Conservation (phyloP, 148 eudicot genomes). For the Chenopodium berlandieri region DNA sequence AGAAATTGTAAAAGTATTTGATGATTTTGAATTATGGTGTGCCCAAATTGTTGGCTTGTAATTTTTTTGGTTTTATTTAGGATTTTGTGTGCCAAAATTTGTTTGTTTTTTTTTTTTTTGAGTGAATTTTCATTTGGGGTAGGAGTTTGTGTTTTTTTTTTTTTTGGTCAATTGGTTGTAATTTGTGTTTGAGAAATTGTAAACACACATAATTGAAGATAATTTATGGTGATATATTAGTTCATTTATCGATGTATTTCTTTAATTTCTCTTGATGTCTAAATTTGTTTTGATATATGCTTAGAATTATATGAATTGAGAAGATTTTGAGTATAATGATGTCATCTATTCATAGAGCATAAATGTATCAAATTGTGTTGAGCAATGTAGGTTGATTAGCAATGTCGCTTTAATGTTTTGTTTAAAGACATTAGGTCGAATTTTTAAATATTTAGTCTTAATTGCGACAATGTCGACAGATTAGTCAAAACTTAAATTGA, state of each 20-base stretch:
- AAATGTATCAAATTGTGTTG: too few species aligned
- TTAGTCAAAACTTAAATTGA: too few species aligned
- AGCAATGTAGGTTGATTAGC: too few species aligned
- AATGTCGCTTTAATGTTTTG: too few species aligned
- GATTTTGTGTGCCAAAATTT: not conserved
- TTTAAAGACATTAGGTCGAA: too few species aligned
- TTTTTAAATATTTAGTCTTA: too few species aligned
- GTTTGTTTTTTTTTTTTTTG: not conserved
- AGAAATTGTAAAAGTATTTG: not conserved
- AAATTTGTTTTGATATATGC: not conserved
- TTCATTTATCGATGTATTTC: not conserved
- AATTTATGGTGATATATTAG: not conserved
- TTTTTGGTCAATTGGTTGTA: not conserved
- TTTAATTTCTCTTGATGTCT: not conserved
- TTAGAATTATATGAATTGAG: too few species aligned
- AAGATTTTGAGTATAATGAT: too few species aligned
- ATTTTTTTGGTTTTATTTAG: slow-evolving; percentile 1
- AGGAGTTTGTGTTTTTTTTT: not conserved
- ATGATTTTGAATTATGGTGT: not conserved
- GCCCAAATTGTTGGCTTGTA: slow-evolving; percentile 10
- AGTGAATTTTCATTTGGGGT: not conserved
- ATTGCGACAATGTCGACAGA: too few species aligned
- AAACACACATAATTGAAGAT: slow-evolving; percentile 19
- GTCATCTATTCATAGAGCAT: too few species aligned
- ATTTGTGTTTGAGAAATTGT: slow-evolving; percentile 12